Base-by-base conservation (phyloP, 169 alveolate genomes). In the Perkinsus marinus region DNA sequence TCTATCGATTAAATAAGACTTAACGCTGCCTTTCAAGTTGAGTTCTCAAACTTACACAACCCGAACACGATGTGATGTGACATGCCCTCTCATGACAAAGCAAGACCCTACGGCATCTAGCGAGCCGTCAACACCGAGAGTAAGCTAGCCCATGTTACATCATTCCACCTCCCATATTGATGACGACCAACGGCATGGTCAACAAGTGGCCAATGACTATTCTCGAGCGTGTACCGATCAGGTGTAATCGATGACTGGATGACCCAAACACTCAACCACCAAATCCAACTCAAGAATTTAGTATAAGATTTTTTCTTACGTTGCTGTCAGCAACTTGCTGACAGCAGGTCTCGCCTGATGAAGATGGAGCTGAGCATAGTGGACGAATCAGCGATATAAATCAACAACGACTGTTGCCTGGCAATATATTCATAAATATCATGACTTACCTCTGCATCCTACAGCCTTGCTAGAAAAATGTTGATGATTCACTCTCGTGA, bases 121-220 rank as follows among this genome's bases (percentile, higher is more conserved):
- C 79, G 3, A 41, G 22, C 37, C 30, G 22, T 57, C 22, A 57
- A 16, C 79, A 13, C 7, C 79, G 22, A 19, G 34, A 57, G 79
- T 57, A 16, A 13, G 7, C 79, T 10, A 41, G 46, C 46, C 46
- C 46, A 41, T 41, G 10, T 3, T 95, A 97, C 46, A 97, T 93
- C 98, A 96, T 96, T 94, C 96, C 98, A 34, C 97, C 97, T 0
- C 98, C 98, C 90, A 96, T 93, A 91, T 96, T 96, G 93, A 96
- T 90, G 16, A 96, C 93, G 43, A 96, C 92, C 89, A 96, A 94
- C 68, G 98, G 98, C 94, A 96, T 91, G 79, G 37, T 57, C 79
- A 57, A 57, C 34, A 57, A 26, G 34, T 57, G 79, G 22, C 79
- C 79, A 57, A 57, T 26, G 7, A 26, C 79, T 30, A 57, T 57